These are phyloP conservation scores for Boletus subcaerulescens DNA, from an alignment of 768 basidiomycete species.

Conservation along the genomic window DNA sequence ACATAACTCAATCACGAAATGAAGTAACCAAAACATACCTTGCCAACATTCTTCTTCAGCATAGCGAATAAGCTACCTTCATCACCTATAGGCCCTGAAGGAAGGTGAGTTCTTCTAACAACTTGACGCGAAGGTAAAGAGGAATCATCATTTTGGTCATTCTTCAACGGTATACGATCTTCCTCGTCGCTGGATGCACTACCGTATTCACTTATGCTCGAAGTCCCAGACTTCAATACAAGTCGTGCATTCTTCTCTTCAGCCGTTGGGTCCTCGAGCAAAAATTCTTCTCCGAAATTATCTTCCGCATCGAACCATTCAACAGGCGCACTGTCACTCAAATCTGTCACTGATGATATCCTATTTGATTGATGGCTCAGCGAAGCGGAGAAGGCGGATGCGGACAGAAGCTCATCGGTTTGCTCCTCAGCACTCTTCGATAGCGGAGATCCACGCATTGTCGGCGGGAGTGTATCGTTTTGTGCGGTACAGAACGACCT, in stretches of 20 bases:
- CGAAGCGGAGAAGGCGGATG: constrained; percentile 25
- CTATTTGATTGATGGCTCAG: constrained; percentile 39
- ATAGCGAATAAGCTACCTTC: constrained; percentile 82
- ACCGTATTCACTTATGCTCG: constrained; percentile 38
- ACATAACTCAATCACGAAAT: not conserved
- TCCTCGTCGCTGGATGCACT: constrained; percentile 50
- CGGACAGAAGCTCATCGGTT: constrained; percentile 27
- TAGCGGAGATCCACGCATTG: constrained; percentile 33
- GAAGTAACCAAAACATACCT: constrained; percentile 42
- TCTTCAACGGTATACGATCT: constrained; percentile 11
- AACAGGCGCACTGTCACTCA: constrained; percentile 45
- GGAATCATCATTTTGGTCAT: constrained; percentile 3
- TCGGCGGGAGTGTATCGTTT: constrained; percentile 26
- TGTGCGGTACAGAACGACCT: constrained; percentile 39
- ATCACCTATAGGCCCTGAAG: constrained; percentile 59
- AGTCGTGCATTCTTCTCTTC: constrained; percentile 40
- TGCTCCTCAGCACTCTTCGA: constrained; percentile 52
- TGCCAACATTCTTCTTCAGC: constrained; percentile 86
- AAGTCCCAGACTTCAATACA: constrained; percentile 41
- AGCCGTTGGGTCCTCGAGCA: constrained; percentile 47
- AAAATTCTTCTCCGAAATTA: constrained; percentile 49
- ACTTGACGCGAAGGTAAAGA: constrained; percentile 28
- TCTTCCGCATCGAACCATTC: constrained; percentile 82
- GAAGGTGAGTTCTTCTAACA: constrained; percentile 53
- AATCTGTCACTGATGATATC: constrained; percentile 46